Evolutionary conservation across 2,329 filamentous ascomycete genomes (phyloP).

Genomic region (Ascochyta koolunga): DNA sequence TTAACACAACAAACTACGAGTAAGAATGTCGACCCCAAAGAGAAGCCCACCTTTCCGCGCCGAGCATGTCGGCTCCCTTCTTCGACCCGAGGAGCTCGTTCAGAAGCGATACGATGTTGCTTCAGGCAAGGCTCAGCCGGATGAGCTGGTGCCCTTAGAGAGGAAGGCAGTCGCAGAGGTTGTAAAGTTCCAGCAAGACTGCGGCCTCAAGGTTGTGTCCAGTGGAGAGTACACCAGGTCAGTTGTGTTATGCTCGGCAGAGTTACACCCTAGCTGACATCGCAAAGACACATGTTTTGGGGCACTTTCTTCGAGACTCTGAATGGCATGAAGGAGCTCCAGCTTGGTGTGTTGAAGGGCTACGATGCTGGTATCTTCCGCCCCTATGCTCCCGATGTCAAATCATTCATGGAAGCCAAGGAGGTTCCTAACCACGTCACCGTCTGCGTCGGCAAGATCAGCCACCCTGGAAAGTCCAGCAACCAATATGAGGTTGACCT

Average conservation of each 20-base stretch:
- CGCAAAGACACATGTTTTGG: constrained; percentile 59
- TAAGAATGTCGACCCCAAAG: constrained; percentile 43
- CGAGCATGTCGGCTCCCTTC: constrained; percentile 74
- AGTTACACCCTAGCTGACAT: constrained; percentile 16
- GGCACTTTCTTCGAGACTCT: constrained; percentile 62
- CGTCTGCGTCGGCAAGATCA: constrained; percentile 64
- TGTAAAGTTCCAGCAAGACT: constrained; percentile 67
- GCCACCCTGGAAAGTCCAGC: constrained; percentile 60
- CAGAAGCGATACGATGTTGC: constrained; percentile 61
- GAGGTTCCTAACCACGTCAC: constrained; percentile 60
- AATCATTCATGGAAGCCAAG: constrained; percentile 66
- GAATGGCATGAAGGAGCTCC: constrained; percentile 61
- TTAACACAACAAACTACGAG: constrained; percentile 25
- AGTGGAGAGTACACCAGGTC: constrained; percentile 69
- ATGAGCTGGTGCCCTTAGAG: constrained; percentile 63
- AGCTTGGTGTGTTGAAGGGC: constrained; percentile 49
- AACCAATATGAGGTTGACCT: constrained; percentile 66
- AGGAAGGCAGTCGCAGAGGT: constrained; percentile 69
- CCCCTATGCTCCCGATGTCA: constrained; percentile 65
- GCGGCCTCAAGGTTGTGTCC: constrained; percentile 68
- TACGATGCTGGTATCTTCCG: constrained; percentile 62
- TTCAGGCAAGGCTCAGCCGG: constrained; percentile 55
- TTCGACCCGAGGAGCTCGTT: constrained; percentile 68
- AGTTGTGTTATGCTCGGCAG: neutral
- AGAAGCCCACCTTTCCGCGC: constrained; percentile 68